Conservation (phyloP, 306 rosid genomes). For the Ammopiptanthus mongolicus region DNA sequence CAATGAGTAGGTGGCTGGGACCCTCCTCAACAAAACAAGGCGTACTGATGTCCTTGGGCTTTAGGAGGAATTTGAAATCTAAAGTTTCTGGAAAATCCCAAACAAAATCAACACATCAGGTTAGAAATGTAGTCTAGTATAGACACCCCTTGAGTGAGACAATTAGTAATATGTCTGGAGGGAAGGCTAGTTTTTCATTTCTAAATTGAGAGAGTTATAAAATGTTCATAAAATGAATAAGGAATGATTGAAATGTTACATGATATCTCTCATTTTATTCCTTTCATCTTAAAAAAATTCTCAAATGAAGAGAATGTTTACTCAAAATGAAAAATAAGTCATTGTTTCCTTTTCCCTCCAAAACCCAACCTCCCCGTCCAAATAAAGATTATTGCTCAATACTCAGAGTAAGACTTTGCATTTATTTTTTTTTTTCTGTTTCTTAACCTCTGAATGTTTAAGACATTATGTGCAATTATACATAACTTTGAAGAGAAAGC, state of each 20-base stretch:
- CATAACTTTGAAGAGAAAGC: not conserved
- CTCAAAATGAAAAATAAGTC: not conserved
- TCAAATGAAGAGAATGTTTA: not conserved
- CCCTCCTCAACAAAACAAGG: constrained; percentile 87
- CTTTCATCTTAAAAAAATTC: not conserved
- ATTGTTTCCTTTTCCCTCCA: not conserved
- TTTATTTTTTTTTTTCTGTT: not conserved
- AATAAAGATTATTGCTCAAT: not conserved
- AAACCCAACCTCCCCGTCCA: not conserved
- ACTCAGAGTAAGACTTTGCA: not conserved
- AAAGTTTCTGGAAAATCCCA: constrained; percentile 60
- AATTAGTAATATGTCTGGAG: not conserved
- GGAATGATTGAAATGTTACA: not conserved
- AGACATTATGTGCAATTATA: not conserved
- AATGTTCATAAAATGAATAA: not conserved
- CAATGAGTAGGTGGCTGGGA: constrained; percentile 63
- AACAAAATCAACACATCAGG: constrained; percentile 7
- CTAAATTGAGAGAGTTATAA: not conserved
- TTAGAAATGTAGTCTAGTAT: not conserved
- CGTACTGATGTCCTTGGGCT: constrained; percentile 49
- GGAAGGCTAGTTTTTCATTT: not conserved
- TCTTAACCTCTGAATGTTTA: not conserved
- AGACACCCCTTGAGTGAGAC: not conserved
- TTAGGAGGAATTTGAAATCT: constrained; percentile 92
- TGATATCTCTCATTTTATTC: not conserved